Evolutionary conservation across 768 basidiomycete genomes (phyloP).

Genomic region (Auriscalpium vulgare): DNA sequence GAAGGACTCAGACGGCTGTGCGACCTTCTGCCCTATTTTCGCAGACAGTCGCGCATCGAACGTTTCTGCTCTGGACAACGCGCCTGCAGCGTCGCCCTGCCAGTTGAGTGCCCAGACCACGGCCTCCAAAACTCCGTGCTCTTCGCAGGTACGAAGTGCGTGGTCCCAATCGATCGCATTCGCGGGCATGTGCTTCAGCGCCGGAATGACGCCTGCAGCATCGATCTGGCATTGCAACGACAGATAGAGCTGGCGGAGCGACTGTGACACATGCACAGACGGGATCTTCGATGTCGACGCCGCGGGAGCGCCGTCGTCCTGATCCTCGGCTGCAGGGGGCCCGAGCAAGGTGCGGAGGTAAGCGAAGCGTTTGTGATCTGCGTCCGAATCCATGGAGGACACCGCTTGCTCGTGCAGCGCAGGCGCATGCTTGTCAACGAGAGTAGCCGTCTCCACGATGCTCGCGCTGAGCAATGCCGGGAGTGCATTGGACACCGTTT

Average conservation of each 20-base stretch:
- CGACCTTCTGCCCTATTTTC: constrained; percentile 33
- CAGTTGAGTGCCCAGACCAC: constrained; percentile 75
- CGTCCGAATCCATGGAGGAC: constrained; percentile 33
- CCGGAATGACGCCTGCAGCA: constrained; percentile 52
- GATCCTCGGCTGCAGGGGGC: constrained; percentile 28
- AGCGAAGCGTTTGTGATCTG: constrained; percentile 50
- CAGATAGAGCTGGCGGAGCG: constrained; percentile 57
- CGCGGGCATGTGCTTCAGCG: constrained; percentile 46
- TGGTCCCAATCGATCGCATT: constrained; percentile 48
- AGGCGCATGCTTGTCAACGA: constrained; percentile 67
- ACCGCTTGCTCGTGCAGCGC: constrained; percentile 59
- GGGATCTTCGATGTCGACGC: constrained; percentile 21
- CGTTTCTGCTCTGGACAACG: constrained; percentile 56
- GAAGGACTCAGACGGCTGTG: background rate
- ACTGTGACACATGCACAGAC: constrained; percentile 37
- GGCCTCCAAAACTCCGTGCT: constrained; percentile 58
- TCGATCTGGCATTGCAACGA: constrained; percentile 66
- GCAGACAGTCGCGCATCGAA: constrained; percentile 48
- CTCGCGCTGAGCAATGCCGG: constrained; percentile 55
- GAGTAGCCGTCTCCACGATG: constrained; percentile 56
- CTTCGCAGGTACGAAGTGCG: constrained; percentile 58
- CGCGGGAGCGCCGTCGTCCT: constrained; percentile 32
- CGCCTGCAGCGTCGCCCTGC: constrained; percentile 51
- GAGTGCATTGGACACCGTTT: constrained; percentile 49
- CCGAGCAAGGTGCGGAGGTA: constrained; percentile 76